Base-by-base conservation (phyloP, 208 protist species). In the Trypanosoma platydactyli region DNA sequence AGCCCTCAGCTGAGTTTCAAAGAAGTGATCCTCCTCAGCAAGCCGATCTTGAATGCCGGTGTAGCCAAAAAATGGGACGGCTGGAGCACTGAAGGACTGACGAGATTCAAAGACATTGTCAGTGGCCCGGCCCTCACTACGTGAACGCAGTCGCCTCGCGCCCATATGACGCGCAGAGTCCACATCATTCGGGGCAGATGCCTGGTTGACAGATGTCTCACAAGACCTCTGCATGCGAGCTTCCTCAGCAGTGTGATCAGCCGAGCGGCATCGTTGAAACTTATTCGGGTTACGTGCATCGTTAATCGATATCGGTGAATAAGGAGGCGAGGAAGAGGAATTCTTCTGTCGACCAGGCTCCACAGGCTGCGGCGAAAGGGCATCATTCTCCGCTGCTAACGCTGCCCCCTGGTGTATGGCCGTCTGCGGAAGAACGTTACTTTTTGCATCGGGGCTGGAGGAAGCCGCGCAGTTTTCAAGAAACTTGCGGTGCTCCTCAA, bases 401-500 rank as follows among this genome's bases (percentile, higher is more conserved):
- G 40, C 60, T 15, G 22, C 30, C 7, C 13, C 35, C 52, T 58
- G 16, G 0, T 3, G 5, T 50, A 24, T 29, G 9, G 30, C 11
- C 18, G 45, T 44, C n/a, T 56, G 24, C 25, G 46, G 20, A 6
- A 40, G 27, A 27, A 16, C 33, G 24, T 12, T 29, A 22, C 41
- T 38, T 18, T 49, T 66, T 5, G 38, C 51, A 41, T 33, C 16
- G 35, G 49, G 45, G 49, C 29, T 64, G 16, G 6, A 20, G 46
- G 15, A 42, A 27, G 62, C 40, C 41, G 41, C 41, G 57, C 49
- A 57, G 18, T n/a, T 59, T 16, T 78, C 57, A 5, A 78, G 66
- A 61, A 73, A 78, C 46, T 68, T 62, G 33, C 73, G 64, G 55
- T 78, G 65, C 42, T 78, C 73, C 16, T 78, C 58, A 20, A 78